Evolutionary conservation across 768 basidiomycete genomes (phyloP).

Genomic region (Termitomyces sp.): DNA sequence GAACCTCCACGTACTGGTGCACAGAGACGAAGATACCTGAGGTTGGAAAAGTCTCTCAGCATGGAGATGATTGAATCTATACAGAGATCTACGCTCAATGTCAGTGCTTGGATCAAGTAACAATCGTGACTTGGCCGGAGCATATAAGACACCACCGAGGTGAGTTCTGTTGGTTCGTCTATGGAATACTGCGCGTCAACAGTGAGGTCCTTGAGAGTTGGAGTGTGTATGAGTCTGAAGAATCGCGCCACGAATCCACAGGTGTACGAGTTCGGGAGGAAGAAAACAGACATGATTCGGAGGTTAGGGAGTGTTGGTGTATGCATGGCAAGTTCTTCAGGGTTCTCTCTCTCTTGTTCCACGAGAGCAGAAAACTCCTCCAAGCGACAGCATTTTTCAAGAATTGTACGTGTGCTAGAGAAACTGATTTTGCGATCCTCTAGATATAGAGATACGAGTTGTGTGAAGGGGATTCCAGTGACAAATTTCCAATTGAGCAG

Average conservation of each 20-base stretch:
- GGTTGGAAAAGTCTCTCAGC: background rate
- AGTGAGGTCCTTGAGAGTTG: background rate
- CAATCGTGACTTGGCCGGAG: background rate
- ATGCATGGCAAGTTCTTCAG: background rate
- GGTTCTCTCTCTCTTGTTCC: background rate
- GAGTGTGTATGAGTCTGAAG: background rate
- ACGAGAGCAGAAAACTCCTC: background rate
- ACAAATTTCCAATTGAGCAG: background rate
- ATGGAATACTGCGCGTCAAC: background rate
- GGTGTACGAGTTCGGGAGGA: background rate
- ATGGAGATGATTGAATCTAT: background rate
- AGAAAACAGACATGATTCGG: background rate
- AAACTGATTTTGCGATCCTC: background rate
- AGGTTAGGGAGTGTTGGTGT: background rate
- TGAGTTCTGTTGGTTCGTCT: background rate
- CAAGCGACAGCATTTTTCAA: background rate
- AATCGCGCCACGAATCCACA: background rate
- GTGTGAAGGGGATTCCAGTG: background rate
- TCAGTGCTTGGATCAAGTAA: background rate
- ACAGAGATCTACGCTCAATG: background rate
- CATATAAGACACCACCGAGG: background rate
- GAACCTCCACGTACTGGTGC: background rate
- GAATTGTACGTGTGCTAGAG: background rate
- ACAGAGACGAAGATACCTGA: background rate
- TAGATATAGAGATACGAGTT: background rate